Conservation (phyloP, 768 basidiomycete species). For the Lentinula detonsa region DNA sequence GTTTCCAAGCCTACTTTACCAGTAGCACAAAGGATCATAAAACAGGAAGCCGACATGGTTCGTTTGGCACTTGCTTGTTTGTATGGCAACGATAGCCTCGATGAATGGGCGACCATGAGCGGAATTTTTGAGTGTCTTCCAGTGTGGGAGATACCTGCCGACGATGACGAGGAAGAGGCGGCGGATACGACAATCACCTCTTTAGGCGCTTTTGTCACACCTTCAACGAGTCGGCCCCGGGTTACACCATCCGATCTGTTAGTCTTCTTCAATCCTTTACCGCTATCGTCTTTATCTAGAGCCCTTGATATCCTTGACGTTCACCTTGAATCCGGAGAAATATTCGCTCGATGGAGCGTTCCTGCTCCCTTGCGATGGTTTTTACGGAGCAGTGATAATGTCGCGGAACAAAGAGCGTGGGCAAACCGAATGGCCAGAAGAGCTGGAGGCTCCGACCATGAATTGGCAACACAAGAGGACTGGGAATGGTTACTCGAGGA, state of each 20-base stretch:
- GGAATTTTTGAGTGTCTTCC: slow-evolving; percentile 94
- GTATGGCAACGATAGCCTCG: slow-evolving; percentile 71
- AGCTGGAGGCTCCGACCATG: slow-evolving; percentile 48
- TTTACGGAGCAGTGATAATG: slow-evolving; percentile 65
- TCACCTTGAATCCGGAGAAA: slow-evolving; percentile 91
- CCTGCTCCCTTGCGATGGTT: slow-evolving; percentile 88
- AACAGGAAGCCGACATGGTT: slow-evolving; percentile 78
- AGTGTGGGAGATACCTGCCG: slow-evolving; percentile 66
- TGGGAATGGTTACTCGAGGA: slow-evolving; percentile 90
- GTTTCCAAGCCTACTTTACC: slow-evolving; percentile 88
- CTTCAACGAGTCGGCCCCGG: slow-evolving; percentile 53
- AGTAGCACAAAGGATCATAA: slow-evolving; percentile 62
- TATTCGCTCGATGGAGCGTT: slow-evolving; percentile 82
- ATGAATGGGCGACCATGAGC: slow-evolving; percentile 82
- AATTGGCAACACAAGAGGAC: slow-evolving; percentile 56
- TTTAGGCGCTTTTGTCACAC: slow-evolving; percentile 73
- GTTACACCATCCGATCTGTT: slow-evolving; percentile 67
- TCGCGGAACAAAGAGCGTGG: slow-evolving; percentile 70
- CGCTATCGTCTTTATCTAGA: slow-evolving; percentile 66
- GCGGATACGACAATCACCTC: slow-evolving; percentile 80
- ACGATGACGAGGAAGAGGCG: slow-evolving; percentile 64
- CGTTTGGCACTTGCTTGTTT: slow-evolving; percentile 82
- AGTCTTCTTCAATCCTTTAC: slow-evolving; percentile 78
- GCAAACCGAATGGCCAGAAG: slow-evolving; percentile 82
- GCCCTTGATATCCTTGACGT: slow-evolving; percentile 90